Base-by-base conservation (phyloP, 129 eudicot species). In the Ambrosia artemisiifolia region DNA sequence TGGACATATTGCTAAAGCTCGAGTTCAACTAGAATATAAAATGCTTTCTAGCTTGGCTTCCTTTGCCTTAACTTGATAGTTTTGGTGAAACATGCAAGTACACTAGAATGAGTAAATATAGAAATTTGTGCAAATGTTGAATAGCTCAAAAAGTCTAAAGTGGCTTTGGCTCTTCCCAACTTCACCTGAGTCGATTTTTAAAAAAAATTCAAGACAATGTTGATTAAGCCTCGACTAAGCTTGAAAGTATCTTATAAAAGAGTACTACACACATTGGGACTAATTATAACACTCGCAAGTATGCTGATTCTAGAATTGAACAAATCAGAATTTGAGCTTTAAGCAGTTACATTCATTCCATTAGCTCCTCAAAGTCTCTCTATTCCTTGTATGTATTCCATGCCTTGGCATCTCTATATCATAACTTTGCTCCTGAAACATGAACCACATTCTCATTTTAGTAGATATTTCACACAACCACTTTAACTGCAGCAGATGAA, bases 401-500 rank as follows among this genome's bases (percentile, higher is more conserved):
- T 50, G 72, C 79, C 67, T 79, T 68, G 43, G 68, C 70, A 20
- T 51, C 87, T 61, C 81, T 76, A 83, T 71, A 83, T 83, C 84
- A 80, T 71, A 69, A 77, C 85, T 76, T 83, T 83, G 82, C 54
- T 68, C 88, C 88, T 83, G 88, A 72, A 83, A 83, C 74, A 83
- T 42, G n/a, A 76, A 70, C 53, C 78, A 70, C 13, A 56, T 70
- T 65, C 64, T 55, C 55, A 63, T 65, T 65, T 78, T 74, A 78
- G 74, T 69, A 70, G 30, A 28, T 70, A 77, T 40, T 63, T 78
- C 16, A 63, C 61, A 78, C 14, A 63, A 70, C 11, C 49, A 30
- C 72, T 78, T 50, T 40, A 38, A 2, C 42, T 40, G 36, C 55
- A 66, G 7, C 16, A 40, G 6, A 40, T 6, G 11, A 40, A 40